Percentiles rank a stretch among this genome's conserved stretches.
Conservation (phyloP, 1,284 basidiomycete species). For the Fomitopsis pinicola region DNA sequence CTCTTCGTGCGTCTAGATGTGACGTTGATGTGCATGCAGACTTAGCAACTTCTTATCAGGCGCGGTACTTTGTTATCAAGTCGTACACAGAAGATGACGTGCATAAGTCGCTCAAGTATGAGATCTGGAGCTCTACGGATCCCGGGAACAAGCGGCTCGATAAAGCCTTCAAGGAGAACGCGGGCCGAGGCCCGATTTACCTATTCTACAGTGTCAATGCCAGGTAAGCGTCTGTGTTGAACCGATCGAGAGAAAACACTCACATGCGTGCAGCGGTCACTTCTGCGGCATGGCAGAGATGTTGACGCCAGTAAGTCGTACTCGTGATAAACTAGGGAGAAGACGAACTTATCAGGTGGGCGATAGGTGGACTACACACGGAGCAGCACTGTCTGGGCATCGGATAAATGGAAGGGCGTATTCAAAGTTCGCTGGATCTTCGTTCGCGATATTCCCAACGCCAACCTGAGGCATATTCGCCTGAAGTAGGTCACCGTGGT, state of each 20-base stretch:
- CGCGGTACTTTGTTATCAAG: constrained; percentile 95
- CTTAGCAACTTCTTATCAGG: constrained; percentile 36
- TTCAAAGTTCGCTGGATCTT: constrained; percentile 96
- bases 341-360: not conserved
- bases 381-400: constrained; percentile 93
- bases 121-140: constrained; percentile 96
- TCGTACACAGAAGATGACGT: constrained; percentile 98
- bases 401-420: constrained; percentile 98
- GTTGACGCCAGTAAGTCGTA: constrained; percentile 66
- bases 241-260: not conserved
- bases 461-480: constrained; percentile 79
- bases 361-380: constrained; percentile 74
- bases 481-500: constrained; percentile 53
- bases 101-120: constrained; percentile 93
- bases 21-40: not conserved
- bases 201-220: constrained; percentile 97
- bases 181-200: constrained; percentile 86
- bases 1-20: constrained; percentile 51
- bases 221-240: constrained; percentile 38
- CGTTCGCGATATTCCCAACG: constrained; percentile 90
- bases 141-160: constrained; percentile 94
- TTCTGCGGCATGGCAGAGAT: constrained; percentile 98
- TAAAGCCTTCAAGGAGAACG: constrained; percentile 90
- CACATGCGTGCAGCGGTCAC: constrained; percentile 60
- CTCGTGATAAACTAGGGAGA: not conserved